Evolutionary conservation across 352 stramenopile species (phyloP), one percentile per base, ranked within the genome.

Genomic region (Globisporangium acanthophoron): DNA sequence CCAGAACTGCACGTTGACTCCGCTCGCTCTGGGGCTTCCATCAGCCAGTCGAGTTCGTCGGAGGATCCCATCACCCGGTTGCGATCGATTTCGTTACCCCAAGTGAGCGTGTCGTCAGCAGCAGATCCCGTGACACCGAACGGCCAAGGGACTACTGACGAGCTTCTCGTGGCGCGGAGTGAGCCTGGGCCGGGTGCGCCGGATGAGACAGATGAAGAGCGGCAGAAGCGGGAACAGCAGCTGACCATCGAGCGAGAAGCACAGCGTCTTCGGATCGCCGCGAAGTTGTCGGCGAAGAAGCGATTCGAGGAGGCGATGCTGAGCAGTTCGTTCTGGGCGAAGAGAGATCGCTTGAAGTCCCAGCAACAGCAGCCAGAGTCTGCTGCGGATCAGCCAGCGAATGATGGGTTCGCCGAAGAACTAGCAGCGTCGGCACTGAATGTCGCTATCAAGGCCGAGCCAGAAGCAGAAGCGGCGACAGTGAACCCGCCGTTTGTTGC

Each of bases 231-330:
- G 46, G 73, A 88, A 44, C 76, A 87, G 27, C 66, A 85, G 40
- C 74, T 83, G 55, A 82, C 60, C n/a, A 81, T 92, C 24, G 65
- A 86, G 27, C 73, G 74, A 3, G 79, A 92, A 60, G 78, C 76
- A 4, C 67, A 88, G 49, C 71, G 79, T 15, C 62, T 94, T 57
- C 76, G 85, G 44, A 58, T 86, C 39, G 73, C 78, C 39, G 72
- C 79, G 7, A 89, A 85, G 46, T 60, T 87, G 51, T 90, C 80
- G 2, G 85, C 82, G 0, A 77, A 87, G 47, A 90, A 92, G 56
- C 69, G 82, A 3, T 74, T 92, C 40, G 82, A 92, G 66, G 73
- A 89, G 66, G 78, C 82, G 5, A 90, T 85, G 60, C 73, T 76
- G n/a, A 88, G 63, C 27, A 81, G 73, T 35, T 58, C 70, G 1